Base-by-base conservation (phyloP, 129 eudicot species). In the Flaveria sonorensis region DNA sequence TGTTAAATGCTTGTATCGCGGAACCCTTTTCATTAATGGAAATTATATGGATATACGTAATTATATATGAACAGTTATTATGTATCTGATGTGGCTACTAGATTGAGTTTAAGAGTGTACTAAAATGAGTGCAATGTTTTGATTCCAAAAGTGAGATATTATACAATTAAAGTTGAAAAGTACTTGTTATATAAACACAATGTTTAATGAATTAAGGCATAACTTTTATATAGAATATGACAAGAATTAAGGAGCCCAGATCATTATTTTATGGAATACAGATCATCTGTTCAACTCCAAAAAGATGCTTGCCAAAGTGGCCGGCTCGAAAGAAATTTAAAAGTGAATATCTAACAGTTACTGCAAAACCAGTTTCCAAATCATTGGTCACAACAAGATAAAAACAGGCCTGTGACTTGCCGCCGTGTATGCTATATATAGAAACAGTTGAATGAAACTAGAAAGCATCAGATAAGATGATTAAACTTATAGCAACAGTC, bases 401-500 rank as follows among this genome's bases (percentile, higher is more conserved):
- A 77, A 77, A 75, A 77, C 39, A 56, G 67, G 19, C 42, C 40
- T 67, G 12, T 19, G 42, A 68, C 55, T 53, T 30, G 10, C 68
- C 45, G 56, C 20, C 55, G 75, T 28, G 10, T 74, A 12, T 43
- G 36, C 75, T 74, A 48, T 74, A 68, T 32, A 75, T 68, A 75
- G 53, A 57, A 63, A 47, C 47, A 10, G 52, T 68, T 24, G 36
- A 72, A 72, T 19, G 18, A 63, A 55, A 63, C 18, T 51, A 47
- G 11, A 52, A 79, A 69, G 40, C 70, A 62, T 26, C 24, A 50
- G 26, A 61, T 36, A 74, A 13, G 66, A 81, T 68, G 81, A 68
- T 57, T 9, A 75, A 81, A 48, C 14, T 75, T 24, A 15, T 81
- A 21, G 30, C 47, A 24, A 24, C 72, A 52, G 50, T 81, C 36